Conservation (phyloP, 768 basidiomycete species). For the Coprinopsis sp. region DNA sequence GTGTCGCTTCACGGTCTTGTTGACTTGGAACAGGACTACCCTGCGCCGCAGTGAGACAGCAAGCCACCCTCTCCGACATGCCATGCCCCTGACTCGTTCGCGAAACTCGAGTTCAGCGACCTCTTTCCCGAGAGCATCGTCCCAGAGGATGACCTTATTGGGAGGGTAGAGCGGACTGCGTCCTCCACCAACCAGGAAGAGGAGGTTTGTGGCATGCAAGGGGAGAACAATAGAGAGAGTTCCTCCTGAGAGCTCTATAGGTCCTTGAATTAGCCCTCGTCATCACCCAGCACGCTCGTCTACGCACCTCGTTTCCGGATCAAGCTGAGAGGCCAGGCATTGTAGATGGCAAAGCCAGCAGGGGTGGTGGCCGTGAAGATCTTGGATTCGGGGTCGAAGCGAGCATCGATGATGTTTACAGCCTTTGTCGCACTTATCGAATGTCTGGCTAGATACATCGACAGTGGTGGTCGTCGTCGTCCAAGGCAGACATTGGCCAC, state of each 20-base stretch:
- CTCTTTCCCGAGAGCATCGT: slow-evolving; percentile 70
- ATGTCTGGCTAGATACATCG: slow-evolving; percentile 86
- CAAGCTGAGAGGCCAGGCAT: slow-evolving; percentile 67
- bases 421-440: slow-evolving; percentile 75
- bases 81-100: slow-evolving; percentile 75
- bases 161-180: slow-evolving; percentile 85
- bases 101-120: slow-evolving; percentile 88
- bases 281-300: slow-evolving; percentile 2
- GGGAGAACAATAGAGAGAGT: slow-evolving; percentile 76
- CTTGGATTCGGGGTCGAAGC: slow-evolving; percentile 73
- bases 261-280: background rate
- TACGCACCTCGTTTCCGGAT: slow-evolving; percentile 74
- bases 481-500: slow-evolving; percentile 9
- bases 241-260: slow-evolving; percentile 68
- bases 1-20: slow-evolving; percentile 52
- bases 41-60: slow-evolving; percentile 75
- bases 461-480: slow-evolving; percentile 12
- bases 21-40: slow-evolving; percentile 74
- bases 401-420: slow-evolving; percentile 69
- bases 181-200: slow-evolving; percentile 86
- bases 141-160: slow-evolving; percentile 90
- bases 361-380: slow-evolving; percentile 81
- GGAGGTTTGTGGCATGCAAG: slow-evolving; percentile 73
- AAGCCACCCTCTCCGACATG: slow-evolving; percentile 80
- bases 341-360: slow-evolving; percentile 81